Percentiles rank a stretch among this genome's conserved stretches.
These are phyloP conservation scores for Tritrichomonas musculus DNA, from an alignment of 208 protist species.

Conservation along the genomic window DNA sequence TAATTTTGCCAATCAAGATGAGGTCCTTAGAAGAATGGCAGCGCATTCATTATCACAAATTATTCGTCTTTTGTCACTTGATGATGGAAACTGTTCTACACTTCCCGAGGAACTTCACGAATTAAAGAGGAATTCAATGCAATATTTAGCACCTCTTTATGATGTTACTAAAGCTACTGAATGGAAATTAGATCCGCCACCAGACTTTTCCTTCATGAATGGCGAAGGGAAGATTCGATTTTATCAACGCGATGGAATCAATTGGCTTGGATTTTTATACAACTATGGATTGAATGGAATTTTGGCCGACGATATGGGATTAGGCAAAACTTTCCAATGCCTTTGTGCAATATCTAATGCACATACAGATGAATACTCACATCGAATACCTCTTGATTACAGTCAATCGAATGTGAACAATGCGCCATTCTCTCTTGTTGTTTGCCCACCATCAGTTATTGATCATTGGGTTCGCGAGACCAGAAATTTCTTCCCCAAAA, in stretches of 20 bases:
- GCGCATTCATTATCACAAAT: not conserved
- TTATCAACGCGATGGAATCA: constrained; percentile 94
- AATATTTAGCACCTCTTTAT: not conserved
- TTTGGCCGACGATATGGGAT: constrained; percentile 71
- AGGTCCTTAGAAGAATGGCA: not conserved
- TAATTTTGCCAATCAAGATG: not conserved
- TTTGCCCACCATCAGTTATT: constrained; percentile 71
- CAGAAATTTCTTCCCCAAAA: constrained; percentile 58
- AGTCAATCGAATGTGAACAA: no score
- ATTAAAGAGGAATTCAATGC: not conserved
- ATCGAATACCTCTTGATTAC: no score
- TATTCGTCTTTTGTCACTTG: not conserved
- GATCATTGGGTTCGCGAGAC: constrained; percentile 73
- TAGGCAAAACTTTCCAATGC: constrained; percentile 78
- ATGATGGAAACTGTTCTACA: not conserved
- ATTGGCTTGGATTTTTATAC: constrained; percentile 72
- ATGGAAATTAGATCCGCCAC: not conserved
- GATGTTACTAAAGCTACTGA: not conserved
- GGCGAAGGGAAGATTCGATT: constrained; percentile 48
- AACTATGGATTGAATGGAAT: constrained; percentile 66
- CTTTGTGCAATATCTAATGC: constrained; percentile 61
- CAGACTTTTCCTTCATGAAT: not conserved
- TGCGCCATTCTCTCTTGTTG: constrained; percentile 61
- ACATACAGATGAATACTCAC: not conserved
- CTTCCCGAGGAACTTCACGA: not conserved